phyloP scores from a whole-genome alignment of 305 asterid genomes.

The Withania somnifera region DNA sequence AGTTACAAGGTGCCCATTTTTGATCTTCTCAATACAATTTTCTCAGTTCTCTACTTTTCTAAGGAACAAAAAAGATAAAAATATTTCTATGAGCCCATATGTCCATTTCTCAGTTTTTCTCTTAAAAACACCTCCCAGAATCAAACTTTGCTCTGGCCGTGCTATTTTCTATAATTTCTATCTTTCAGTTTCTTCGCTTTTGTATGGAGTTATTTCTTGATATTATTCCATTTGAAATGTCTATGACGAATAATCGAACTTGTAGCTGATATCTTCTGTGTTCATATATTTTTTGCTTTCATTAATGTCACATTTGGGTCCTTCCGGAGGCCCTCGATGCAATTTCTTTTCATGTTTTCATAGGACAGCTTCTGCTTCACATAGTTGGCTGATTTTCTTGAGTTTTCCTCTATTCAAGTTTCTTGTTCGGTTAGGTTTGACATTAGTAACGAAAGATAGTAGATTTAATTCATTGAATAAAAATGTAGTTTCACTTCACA shows the following conservation, averaged over 20 bases:
- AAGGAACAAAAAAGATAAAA: not conserved
- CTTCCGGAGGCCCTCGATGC: not conserved
- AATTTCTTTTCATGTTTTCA: not conserved
- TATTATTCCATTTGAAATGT: not conserved
- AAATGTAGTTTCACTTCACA: not conserved
- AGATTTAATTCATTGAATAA: not conserved
- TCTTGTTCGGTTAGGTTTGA: not conserved
- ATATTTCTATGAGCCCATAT: not conserved
- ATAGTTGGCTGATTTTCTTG: not conserved
- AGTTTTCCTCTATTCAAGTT: not conserved
- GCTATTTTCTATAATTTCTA: not conserved
- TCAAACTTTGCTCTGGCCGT: not conserved
- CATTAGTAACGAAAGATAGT: not conserved
- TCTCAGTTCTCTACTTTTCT: not conserved
- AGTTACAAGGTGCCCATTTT: not conserved
- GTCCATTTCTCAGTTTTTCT: not conserved
- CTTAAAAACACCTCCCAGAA: not conserved
- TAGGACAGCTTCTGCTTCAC: not conserved
- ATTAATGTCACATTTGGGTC: not conserved
- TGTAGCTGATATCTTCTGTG: not conserved
- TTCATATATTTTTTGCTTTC: not conserved
- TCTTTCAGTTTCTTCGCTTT: not conserved
- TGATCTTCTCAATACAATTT: not conserved
- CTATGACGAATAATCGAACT: not conserved
- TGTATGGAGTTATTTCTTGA: not conserved